These are phyloP conservation scores for Sonneratia alba DNA, from an alignment of 345 rosid genomes.

Conservation along the genomic window DNA sequence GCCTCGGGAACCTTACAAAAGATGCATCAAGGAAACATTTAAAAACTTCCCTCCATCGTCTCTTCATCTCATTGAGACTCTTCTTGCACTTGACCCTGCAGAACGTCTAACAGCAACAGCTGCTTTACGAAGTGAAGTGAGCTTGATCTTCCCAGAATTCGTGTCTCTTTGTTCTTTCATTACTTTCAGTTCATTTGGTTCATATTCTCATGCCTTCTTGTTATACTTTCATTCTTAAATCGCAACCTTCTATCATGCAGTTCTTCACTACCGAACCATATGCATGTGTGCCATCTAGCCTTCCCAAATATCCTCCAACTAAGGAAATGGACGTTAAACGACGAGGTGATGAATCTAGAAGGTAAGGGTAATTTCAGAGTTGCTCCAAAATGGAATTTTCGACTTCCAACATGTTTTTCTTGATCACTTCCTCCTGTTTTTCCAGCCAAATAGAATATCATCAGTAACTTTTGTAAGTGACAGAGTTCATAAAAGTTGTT, in stretches of 20 bases:
- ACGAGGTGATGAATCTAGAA: constrained; percentile 11
- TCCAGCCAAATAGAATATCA: background rate
- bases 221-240: background rate
- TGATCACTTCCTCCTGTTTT: background rate
- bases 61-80: constrained; percentile 29
- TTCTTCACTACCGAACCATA: constrained; percentile 13
- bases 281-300: constrained; percentile 19
- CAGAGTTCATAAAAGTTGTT: background rate
- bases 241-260: constrained; percentile 4
- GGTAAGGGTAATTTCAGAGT: background rate
- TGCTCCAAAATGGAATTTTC: background rate
- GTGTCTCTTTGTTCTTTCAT: background rate
- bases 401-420: background rate
- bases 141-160: background rate
- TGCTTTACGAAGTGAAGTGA: constrained; percentile 31
- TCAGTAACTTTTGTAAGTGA: background rate
- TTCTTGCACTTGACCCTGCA: constrained; percentile 37
- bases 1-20: constrained; percentile 34
- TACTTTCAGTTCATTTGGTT: background rate
- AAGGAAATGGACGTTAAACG: constrained; percentile 19
- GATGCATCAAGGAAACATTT: constrained; percentile 30
- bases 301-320: constrained; percentile 20
- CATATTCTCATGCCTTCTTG: background rate
- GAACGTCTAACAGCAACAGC: constrained; percentile 33
- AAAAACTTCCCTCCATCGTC: constrained; percentile 34